These are phyloP conservation scores for Neurospora tetraspora DNA, from an alignment of 495 filamentous ascomycete species.

Conservation along the genomic window DNA sequence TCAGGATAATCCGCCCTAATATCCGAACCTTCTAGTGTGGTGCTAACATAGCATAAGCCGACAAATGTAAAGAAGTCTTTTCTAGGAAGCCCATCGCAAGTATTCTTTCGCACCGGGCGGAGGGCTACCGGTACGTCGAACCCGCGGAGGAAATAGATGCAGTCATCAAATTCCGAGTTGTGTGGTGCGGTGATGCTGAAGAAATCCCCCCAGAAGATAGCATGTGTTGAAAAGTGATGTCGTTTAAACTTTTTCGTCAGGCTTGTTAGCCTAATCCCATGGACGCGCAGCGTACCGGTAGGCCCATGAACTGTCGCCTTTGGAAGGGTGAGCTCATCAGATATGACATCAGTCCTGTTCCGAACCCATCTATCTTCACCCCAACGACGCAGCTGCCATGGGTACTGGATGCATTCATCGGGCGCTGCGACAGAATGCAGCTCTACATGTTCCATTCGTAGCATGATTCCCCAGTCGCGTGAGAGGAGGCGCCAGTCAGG, in stretches of 20 bases:
- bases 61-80: slow-evolving; percentile 8
- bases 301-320: slow-evolving; percentile 1
- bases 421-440: background rate
- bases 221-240: background rate
- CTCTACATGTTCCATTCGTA: background rate
- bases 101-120: background rate
- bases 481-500: slow-evolving; percentile 12
- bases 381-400: background rate
- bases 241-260: background rate
- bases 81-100: background rate
- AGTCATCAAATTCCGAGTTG: background rate
- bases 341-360: background rate
- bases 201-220: background rate
- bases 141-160: slow-evolving; percentile 8
- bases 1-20: background rate
- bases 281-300: slow-evolving; percentile 6
- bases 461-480: slow-evolving; percentile 9
- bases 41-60: slow-evolving; percentile 4
- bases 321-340: background rate
- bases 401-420: background rate
- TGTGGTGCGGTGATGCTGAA: slow-evolving; percentile 4
- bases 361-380: background rate
- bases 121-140: slow-evolving; percentile 6
- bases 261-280: slow-evolving; percentile 6
- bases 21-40: background rate